A percentile compares a stretch with the other conserved stretches of the same genome.
Evolutionary conservation across 129 eudicot species (phyloP).

Genomic region (Smallanthus sonchifolius): DNA sequence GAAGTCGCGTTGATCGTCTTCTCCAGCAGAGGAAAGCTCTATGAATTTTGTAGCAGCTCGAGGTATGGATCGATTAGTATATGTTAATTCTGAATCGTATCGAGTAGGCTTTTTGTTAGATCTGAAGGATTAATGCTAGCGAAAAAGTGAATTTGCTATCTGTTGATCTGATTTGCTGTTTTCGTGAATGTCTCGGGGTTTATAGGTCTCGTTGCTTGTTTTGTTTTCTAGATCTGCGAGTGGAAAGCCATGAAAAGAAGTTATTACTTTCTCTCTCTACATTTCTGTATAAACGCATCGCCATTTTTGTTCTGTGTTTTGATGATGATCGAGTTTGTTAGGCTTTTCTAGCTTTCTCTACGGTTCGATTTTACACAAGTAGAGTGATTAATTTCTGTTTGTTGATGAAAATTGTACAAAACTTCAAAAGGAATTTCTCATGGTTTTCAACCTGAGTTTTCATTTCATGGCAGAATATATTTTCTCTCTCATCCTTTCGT

Average conservation of each 20-base stretch:
- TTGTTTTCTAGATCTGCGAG: conserved; percentile 75
- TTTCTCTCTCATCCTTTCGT: conserved; percentile 32
- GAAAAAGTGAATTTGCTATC: background rate
- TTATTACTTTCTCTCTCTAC: conserved; percentile 13
- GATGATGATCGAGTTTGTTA: conserved; percentile 10
- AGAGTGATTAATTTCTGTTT: background rate
- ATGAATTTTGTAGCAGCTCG: conserved; percentile 38
- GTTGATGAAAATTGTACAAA: conserved; percentile 27
- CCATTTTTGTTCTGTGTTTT: conserved; percentile 20
- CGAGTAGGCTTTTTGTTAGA: background rate
- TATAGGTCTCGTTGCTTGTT: conserved; percentile 45
- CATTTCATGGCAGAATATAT: conserved; percentile 26
- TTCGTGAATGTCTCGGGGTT: conserved; percentile 48
- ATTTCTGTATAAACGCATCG: conserved; percentile 18
- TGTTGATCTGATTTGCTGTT: conserved; percentile 31
- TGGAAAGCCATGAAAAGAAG: conserved; percentile 47
- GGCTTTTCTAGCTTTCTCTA: conserved; percentile 25
- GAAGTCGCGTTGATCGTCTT: conserved; percentile 44
- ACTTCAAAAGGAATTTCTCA: conserved; percentile 28
- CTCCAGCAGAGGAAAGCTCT: conserved; percentile 40
- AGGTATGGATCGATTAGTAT: too few species aligned
- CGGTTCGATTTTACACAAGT: conserved; percentile 5
- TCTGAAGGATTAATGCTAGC: background rate
- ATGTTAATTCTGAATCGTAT: too few species aligned
- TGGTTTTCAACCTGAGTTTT: conserved; percentile 24